These are phyloP conservation scores for Mortierella polycephala DNA, from an alignment of 371 early-diverging fungal species.

Conservation along the genomic window DNA sequence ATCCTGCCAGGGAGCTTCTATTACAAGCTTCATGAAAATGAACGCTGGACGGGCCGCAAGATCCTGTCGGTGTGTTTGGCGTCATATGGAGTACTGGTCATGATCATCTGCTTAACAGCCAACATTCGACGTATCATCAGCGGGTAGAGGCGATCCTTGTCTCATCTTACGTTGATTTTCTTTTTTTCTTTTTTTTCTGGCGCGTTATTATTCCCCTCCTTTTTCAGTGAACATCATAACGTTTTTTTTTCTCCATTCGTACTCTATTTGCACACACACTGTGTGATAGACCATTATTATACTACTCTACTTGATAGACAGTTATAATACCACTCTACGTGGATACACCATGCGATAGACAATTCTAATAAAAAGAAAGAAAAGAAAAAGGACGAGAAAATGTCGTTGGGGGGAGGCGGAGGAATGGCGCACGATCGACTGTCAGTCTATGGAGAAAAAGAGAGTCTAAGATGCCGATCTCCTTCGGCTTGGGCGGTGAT, in stretches of 20 bases:
- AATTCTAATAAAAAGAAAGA: too few relatives aligned
- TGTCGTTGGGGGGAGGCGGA: neutral
- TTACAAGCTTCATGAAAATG: conserved; percentile 79
- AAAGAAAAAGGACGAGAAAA: too few relatives aligned
- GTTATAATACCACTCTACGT: too few relatives aligned
- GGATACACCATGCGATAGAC: too few relatives aligned
- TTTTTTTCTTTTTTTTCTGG: too few relatives aligned
- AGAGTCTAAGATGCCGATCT: neutral
- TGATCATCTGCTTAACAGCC: conserved; percentile 71
- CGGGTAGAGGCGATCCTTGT: conserved; percentile 1
- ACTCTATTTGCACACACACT: too few relatives aligned
- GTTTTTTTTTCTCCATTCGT: too few relatives aligned
- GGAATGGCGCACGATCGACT: neutral
- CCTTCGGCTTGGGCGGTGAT: conserved; percentile 28
- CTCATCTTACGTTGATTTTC: too few relatives aligned
- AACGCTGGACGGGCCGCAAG: conserved; percentile 67
- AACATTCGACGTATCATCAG: conserved; percentile 57
- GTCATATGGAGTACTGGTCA: conserved; percentile 70
- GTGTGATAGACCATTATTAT: too few relatives aligned
- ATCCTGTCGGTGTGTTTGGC: conserved; percentile 62
- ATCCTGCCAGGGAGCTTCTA: conserved; percentile 98
- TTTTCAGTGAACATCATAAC: too few relatives aligned
- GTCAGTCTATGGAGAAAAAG: neutral
- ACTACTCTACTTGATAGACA: too few relatives aligned
- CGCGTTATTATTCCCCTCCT: too few relatives aligned